Percentiles rank a stretch among this genome's conserved stretches.
phyloP scores from a whole-genome alignment of 345 rosid species.

The Citrus sp. region DNA sequence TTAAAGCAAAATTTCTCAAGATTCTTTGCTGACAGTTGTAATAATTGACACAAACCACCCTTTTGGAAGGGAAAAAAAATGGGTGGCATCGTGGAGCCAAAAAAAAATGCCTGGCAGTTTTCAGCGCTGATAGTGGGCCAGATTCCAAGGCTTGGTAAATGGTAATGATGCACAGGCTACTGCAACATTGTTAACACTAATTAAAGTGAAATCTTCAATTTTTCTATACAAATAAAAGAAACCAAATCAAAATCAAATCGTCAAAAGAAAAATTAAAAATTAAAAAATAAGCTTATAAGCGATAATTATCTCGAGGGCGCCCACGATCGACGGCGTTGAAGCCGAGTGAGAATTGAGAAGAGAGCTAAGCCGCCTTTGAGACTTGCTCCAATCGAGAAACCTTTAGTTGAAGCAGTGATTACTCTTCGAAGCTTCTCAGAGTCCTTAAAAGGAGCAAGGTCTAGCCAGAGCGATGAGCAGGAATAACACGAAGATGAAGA shows the following conservation, averaged over 20 bases:
- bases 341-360: slow-evolving; percentile 67
- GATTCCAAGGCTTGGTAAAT: too few species aligned
- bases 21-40: too few species aligned
- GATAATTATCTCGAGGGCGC: slow-evolving; percentile 33
- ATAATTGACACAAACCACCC: too few species aligned
- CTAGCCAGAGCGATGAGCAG: slow-evolving; percentile 22
- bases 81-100: too few species aligned
- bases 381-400: slow-evolving; percentile 92
- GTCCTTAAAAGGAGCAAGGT: slow-evolving; percentile 33
- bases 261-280: slow-evolving; percentile 7
- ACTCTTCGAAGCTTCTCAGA: slow-evolving; percentile 68
- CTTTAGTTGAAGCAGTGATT: slow-evolving; percentile 61
- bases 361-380: slow-evolving; percentile 88
- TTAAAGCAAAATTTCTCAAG: too few species aligned
- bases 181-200: too few species aligned
- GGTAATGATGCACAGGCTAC: too few species aligned
- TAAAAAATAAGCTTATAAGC: not conserved
- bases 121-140: too few species aligned
- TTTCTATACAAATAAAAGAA: slow-evolving; percentile 37
- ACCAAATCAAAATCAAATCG: not conserved
- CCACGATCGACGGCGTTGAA: slow-evolving; percentile 53
- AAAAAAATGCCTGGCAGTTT: too few species aligned
- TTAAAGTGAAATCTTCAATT: slow-evolving; percentile 35
- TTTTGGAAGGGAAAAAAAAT: too few species aligned
- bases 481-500: slow-evolving; percentile 29